Evolutionary conservation across 306 rosid genomes (phyloP), one percentile per base, ranked within the genome.

Genomic region (Dicorynia guianensis): DNA sequence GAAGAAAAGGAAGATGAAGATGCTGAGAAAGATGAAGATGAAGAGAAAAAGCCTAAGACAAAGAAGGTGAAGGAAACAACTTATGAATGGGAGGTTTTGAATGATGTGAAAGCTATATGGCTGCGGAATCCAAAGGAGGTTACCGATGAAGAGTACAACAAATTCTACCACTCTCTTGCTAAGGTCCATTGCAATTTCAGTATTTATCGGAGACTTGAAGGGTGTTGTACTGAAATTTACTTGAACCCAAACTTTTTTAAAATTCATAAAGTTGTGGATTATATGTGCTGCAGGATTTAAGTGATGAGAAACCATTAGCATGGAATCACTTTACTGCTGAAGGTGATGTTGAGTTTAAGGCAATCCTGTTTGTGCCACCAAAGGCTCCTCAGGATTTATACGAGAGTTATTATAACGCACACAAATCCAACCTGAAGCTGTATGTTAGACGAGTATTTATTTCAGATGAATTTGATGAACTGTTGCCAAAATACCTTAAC

Each of bases 261-360:
- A 71, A 65, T 72, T 72, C 53, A 63, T 77, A 18, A 74, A 59
- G 69, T 74, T 65, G 50, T 35, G 69, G 39, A 47, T 81, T 19
- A 25, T 77, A 39, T 44, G 34, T 54, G 57, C 76, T 48, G 77
- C 92, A 96, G 99, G 99, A 96, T 76, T 96, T 92, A 49, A 56
- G 89, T 34, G 98, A 88, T 19, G 99, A 93, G 8, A 96, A 92
- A 69, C 99, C 99, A 79, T 50, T 96, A 77, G 9, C 97, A 47
- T 92, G 98, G 99, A 96, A 97, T 84, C 99, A 96, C 87, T 96
- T 96, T 53, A 86, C 85, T n/a, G 99, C 99, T 20, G 99, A 96
- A 85, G 99, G 99, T 8, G 99, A 96, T 83, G 99, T 96, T 4
- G 99, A 96, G 87, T 96, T 96, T 89, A 96, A 90, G 84, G 97